Base-by-base conservation (phyloP, 106 monocot genomes). In the Dendrobium huoshanense region DNA sequence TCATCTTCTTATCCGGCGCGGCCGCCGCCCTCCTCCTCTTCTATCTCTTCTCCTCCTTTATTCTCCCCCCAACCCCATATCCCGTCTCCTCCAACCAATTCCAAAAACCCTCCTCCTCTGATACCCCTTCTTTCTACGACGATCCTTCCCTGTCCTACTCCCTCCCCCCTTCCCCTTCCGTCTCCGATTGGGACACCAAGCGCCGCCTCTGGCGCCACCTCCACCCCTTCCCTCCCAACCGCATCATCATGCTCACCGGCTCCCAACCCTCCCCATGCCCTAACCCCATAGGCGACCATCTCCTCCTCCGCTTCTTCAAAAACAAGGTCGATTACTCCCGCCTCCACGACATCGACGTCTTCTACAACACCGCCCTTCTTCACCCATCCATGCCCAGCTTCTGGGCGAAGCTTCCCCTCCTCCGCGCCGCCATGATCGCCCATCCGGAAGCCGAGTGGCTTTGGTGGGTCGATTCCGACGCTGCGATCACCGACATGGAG, bases 401-500 rank as follows among this genome's bases (percentile, higher is more conserved):
- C 83, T 95, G 95, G 92, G 88, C 86, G 25, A 92, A 95, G 80
- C 81, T 88, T 78, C 87, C 95, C 4, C 64, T 86, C 19, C 55
- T 95, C 79, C 88, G 92, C 15, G 85, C 95, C 67, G 92, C 95
- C 80, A 92, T 95, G 91, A 83, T 88, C 42, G 95, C 95, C 31
- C 95, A 91, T 78, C 95, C 95, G 20, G 95, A 95, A 83, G 84
- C 85, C 41, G 95, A 95, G 81, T 95, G 95, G 95, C 67, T 95
- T 73, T 92, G 89, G 90, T 95, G 95, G 95, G 86, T 95, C 77
- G 93, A 96, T 87, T 89, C 96, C 44, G 96, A 96, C 85, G 96
- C 96, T 33, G 87, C 82, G 65, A 70, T 96, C 80, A 96, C 96
- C 18, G 96, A 96, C 91, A 93, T 96, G 91, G 93, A 93, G 81